Base-by-base conservation (phyloP, 108 stramenopile genomes). In the Skeletonema marinoi region DNA sequence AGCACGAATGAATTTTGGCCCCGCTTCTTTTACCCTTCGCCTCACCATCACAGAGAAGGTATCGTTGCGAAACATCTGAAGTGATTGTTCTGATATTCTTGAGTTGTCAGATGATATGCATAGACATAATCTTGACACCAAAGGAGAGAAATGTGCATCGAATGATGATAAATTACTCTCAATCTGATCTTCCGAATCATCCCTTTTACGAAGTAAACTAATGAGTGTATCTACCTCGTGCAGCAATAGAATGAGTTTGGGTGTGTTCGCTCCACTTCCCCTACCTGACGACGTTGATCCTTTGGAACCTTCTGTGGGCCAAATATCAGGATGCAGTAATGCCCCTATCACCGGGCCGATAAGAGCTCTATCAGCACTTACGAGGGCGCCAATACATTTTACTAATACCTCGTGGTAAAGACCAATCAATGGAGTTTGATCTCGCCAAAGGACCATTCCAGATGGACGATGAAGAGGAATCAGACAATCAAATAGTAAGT, bases 31-130 rank as follows among this genome's bases (percentile, higher is more conserved):
- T 33, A 85, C 74, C 25, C 87, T 68, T 9, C 48, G 54, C 21
- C 71, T 31, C 7, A 91, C 71, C 60, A 92, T 67, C 1, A 46
- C 51, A 25, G 62, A 48, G 78, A 95, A 92, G 6, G 73, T 68
- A 58, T 83, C 60, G 65, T 91, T 95, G 41, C 73, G 80, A 59
- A 92, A 86, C 61, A 89, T 83, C 51, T 90, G 81, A 54, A 95
- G 66, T 21, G 92, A 89, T 66, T 85, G 68, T 79, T 95, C 90
- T 4, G 92, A 88, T 51, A 88, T 71, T 48, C 90, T 78, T 16
- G 94, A 95, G 73, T 95, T 90, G 50, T 95, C 94, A 11, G 89
- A 91, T 3, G 90, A 80, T 64, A 95, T 91, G 77, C 89, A 92
- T 29, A 70, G n/a, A 17, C 85, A 86, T 8, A 91, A 35, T 59